phyloP scores from a whole-genome alignment of 768 basidiomycete genomes.

The Saitozyma sp. region DNA sequence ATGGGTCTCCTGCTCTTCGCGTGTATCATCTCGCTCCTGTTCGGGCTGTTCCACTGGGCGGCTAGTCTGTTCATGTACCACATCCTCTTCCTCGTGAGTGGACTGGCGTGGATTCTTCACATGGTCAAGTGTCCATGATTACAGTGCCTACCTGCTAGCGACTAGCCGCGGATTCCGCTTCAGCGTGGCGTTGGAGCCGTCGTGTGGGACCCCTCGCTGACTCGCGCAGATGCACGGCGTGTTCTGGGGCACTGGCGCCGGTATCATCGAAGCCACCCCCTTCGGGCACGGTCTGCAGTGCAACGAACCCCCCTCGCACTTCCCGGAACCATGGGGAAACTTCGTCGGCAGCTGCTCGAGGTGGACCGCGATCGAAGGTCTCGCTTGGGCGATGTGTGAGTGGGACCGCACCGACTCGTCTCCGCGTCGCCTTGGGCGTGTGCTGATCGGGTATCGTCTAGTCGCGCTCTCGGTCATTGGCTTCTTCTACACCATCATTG shows the following conservation, averaged over 20 bases:
- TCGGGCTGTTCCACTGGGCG: conserved; percentile 38
- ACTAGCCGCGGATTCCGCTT: too few relatives aligned
- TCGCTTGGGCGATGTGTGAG: conserved; percentile 45
- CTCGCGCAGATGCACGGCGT: conserved; percentile 23
- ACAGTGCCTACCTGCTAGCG: background rate
- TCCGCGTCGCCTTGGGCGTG: background rate
- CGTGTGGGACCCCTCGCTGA: background rate
- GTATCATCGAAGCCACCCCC: conserved; percentile 33
- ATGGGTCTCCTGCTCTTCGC: conserved; percentile 34
- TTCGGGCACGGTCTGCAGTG: conserved; percentile 42
- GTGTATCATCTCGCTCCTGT: conserved; percentile 25
- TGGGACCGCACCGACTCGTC: background rate
- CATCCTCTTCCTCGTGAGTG: conserved; percentile 31
- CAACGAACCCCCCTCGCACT: conserved; percentile 22
- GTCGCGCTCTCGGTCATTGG: conserved; percentile 78
- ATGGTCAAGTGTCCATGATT: background rate
- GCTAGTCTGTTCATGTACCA: conserved; percentile 20
- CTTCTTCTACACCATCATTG: conserved; percentile 88
- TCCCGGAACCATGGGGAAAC: conserved; percentile 22
- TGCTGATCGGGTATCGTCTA: background rate
- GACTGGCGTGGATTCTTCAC: background rate
- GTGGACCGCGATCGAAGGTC: conserved; percentile 34
- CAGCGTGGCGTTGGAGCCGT: too few relatives aligned
- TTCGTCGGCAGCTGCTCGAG: conserved; percentile 27
- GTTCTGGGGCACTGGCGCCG: conserved; percentile 36